Evolutionary conservation across 2,329 filamentous ascomycete species (phyloP), one percentile per base, ranked within the genome.

Genomic region (Epichloe sibirici): DNA sequence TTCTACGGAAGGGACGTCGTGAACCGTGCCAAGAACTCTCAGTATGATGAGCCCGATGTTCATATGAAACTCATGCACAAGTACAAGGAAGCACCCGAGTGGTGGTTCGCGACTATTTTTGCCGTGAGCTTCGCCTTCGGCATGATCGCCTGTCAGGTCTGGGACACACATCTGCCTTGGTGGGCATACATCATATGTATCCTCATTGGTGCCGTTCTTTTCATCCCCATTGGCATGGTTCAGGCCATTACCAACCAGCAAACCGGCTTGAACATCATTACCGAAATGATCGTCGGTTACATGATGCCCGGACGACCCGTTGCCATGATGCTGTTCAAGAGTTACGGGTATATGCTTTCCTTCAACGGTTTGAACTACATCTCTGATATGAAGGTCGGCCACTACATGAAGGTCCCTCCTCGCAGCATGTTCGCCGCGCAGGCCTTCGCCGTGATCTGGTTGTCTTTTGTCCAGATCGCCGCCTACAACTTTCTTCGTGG

Each of bases 51-150:
- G 51, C 66, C 68, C 15, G 77, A 80, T 58, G 63, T 79, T 4
- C 78, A 81, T 57, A 64, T 69, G 47, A 72, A 72, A 53, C 68
- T 83, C 51, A 83, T 83, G 78, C 61, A 67, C 37, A 75, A 73
- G 53, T 83, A 81, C 61, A 71, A 71, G 54, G 67, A 76, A 38
- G 75, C 73, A 0, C 79, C 79, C 0, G 63, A 74, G 39, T 82
- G 75, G 76, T 83, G 79, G 79, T 83, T 80, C 55, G 58, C 62
- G 0, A 56, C 55, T 6, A 65, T 77, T n/a, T 71, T 75, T 23
- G 54, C 70, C 3, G 23, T 71, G 50, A 77, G 78, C 65, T 66
- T 79, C n/a, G 75, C 63, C 2, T 68, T 82, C 6, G 65, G 66
- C n/a, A 69, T 70, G 63, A 61, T 69, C 34, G 65, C 65, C 0